Conservation (phyloP, 495 filamentous ascomycete species). For the Penicillium robsamsonii region DNA sequence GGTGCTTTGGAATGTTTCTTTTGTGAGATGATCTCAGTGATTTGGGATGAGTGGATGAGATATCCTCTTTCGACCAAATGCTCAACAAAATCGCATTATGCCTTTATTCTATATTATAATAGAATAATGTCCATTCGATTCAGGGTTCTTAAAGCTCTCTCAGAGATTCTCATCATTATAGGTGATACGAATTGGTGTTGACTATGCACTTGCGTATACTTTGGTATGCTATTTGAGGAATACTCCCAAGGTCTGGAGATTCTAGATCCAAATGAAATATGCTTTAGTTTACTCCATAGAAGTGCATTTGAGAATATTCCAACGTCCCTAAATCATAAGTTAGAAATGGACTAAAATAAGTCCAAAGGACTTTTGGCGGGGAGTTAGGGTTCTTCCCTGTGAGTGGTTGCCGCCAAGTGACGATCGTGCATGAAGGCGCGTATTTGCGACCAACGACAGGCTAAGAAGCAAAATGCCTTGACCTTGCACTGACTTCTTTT, state of each 20-base stretch:
- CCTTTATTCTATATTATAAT: neutral
- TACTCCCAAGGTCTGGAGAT: no score
- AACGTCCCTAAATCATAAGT: neutral
- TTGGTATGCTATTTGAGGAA: neutral
- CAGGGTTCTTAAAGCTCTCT: neutral
- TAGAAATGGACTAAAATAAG: neutral
- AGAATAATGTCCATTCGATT: neutral
- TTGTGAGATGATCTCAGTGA: neutral
- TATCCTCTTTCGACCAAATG: neutral
- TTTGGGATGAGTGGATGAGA: neutral
- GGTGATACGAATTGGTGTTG: neutral
- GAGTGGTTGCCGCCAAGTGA: slow-evolving; percentile 28
- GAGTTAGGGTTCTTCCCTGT: slow-evolving; percentile 7
- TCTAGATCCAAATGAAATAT: no score
- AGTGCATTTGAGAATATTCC: neutral
- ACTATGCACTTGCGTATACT: neutral
- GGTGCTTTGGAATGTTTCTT: neutral
- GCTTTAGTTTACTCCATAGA: no score
- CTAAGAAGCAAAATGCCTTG: slow-evolving; percentile 9
- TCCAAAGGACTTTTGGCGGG: neutral
- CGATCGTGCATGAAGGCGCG: slow-evolving; percentile 32
- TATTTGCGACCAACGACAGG: slow-evolving; percentile 37
- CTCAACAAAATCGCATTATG: neutral
- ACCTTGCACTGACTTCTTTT: slow-evolving; percentile 17
- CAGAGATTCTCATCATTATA: neutral